phyloP scores from a whole-genome alignment of 2,329 filamentous ascomycete genomes.

The Fusarium udum region DNA sequence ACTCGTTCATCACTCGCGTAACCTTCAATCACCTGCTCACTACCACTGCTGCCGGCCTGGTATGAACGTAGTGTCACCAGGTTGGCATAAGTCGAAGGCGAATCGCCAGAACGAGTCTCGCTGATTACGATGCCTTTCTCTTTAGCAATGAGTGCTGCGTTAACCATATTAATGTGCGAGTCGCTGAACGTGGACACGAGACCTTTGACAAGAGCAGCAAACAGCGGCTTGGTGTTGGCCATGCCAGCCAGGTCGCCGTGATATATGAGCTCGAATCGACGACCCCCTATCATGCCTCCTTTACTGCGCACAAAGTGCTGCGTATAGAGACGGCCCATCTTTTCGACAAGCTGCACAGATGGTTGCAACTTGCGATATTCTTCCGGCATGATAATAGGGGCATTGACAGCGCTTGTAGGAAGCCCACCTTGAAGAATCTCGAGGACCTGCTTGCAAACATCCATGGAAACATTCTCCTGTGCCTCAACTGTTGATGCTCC shows the following conservation, averaged over 20 bases:
- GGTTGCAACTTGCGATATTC: constrained; percentile 82
- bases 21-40: constrained; percentile 66
- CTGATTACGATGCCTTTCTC: constrained; percentile 82
- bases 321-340: constrained; percentile 81
- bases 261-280: constrained; percentile 79
- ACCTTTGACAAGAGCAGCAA: constrained; percentile 81
- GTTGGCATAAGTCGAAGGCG: constrained; percentile 72
- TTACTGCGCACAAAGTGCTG: constrained; percentile 70
- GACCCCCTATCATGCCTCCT: constrained; percentile 63
- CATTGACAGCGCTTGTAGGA: constrained; percentile 81
- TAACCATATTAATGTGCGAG: constrained; percentile 82
- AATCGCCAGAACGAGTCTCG: constrained; percentile 73
- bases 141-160: constrained; percentile 77
- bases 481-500: constrained; percentile 84
- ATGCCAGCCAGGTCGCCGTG: constrained; percentile 77
- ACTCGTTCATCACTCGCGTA: constrained; percentile 71
- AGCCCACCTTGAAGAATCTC: constrained; percentile 77
- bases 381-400: constrained; percentile 81
- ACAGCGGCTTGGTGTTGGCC: constrained; percentile 79
- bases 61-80: constrained; percentile 74
- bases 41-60: constrained; percentile 42
- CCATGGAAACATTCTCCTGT: constrained; percentile 84
- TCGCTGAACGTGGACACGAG: constrained; percentile 75
- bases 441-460: constrained; percentile 83
- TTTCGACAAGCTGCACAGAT: constrained; percentile 79